Evolutionary conservation across 768 basidiomycete species (phyloP).

Genomic region (Hydnomerulius pinastri): DNA sequence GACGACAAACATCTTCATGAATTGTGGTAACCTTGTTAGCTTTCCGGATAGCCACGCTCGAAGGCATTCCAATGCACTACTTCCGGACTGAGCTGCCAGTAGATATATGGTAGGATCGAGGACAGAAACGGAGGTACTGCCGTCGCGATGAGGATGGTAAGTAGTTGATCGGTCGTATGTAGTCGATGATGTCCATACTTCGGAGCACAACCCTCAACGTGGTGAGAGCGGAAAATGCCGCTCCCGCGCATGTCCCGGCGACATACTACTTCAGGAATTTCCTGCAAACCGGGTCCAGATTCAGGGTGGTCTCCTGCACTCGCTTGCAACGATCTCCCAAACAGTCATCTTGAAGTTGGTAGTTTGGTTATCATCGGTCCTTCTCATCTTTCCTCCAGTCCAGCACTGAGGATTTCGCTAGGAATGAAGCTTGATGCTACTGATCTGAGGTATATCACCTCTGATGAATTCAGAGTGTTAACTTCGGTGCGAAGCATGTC

Average conservation of each 20-base stretch:
- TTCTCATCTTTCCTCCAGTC: not conserved
- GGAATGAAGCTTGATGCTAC: slow-evolving; percentile 92
- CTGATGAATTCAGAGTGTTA: slow-evolving; percentile 94
- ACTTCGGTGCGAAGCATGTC: slow-evolving; percentile 63
- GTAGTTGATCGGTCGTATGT: no score
- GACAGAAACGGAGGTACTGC: no score
- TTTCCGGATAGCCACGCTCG: slow-evolving; percentile 19
- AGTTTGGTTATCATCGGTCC: not conserved
- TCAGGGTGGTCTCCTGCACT: no score
- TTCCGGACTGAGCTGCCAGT: no score
- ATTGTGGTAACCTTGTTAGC: slow-evolving; percentile 38
- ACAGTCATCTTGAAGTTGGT: no score
- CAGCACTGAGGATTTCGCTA: not conserved
- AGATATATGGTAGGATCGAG: no score
- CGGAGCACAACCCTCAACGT: no score
- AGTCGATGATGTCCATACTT: no score
- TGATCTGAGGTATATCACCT: slow-evolving; percentile 88
- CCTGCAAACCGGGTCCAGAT: no score
- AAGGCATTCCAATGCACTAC: slow-evolving; percentile 14
- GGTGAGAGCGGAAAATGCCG: no score
- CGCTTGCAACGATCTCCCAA: no score
- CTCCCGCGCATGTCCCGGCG: not conserved
- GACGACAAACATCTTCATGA: not conserved
- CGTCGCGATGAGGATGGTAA: no score
- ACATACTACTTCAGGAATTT: slow-evolving; percentile 5